Base-by-base conservation (phyloP, 2,329 filamentous ascomycete genomes). In the Diplocarpon rosae region DNA sequence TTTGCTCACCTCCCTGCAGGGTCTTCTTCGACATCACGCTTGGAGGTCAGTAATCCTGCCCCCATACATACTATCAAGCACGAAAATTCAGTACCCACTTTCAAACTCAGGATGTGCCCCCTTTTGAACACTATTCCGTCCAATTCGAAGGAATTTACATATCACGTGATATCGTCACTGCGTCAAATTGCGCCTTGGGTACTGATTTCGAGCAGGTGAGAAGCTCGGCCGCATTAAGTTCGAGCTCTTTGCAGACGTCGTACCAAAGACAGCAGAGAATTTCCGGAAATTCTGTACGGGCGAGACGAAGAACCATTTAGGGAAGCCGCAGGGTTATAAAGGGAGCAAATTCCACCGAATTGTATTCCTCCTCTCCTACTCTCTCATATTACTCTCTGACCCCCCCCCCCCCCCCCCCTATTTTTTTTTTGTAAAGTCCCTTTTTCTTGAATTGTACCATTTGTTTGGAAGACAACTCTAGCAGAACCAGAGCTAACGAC, bases 261-360 rank as follows among this genome's bases (percentile, higher is more conserved):
- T 87, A 0, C 88, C 89, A 52, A 82, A 81, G 58, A 96, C 92
- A 8, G 86, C 88, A 27, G 92, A 96, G 66, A 96, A 96, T 70
- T 96, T 98, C 64, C 85, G 89, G 37, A 87, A 93, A 62, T 95
- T 95, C 68, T 95, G 89, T 68, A 96, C 90, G 0, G 92, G 92
- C 57, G 90, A 96, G 70, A 80, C 76, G 54, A 94, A 88, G 67
- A 85, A 85, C 60, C 65, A 75, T 40, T 74, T 78, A 9, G 86
- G 87, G 29, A 73, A 80, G 51, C 83, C 89, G 0, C 85, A 93
- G 62, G 92, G 92, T 51, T 98, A 95, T 73, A 96, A 95, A 68
- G 85, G 85, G 43, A 83, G 78, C 69, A 93, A 87, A 64, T 95
- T 96, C 59, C 92, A 96, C 66, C 81, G 92, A 47, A 86, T 96